Base-by-base conservation (phyloP, 139 green algal species). In the Volvox africanus region DNA sequence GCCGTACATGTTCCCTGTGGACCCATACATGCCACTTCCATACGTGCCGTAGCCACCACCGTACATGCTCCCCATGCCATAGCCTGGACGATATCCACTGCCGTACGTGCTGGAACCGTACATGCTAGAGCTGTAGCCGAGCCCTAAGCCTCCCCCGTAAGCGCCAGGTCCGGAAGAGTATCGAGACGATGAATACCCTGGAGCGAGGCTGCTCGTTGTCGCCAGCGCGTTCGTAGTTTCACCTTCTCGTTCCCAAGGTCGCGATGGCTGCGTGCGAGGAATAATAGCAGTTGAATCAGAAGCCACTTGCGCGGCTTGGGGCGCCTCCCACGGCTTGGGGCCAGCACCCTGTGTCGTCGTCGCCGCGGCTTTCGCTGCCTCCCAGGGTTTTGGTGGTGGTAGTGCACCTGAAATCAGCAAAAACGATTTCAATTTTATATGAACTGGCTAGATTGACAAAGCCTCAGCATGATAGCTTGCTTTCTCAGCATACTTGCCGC, bases 371-470 rank as follows among this genome's bases (percentile, higher is more conserved):
- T 86, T 92, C 37, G 61, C 83, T 0, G 87, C 88, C 61, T 97
- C 95, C 95, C 95, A 97, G 6, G 95, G 95, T 81, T 97, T 97
- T 35, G 95, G 92, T 9, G 95, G 92, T 0, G 89, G 76, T 20
- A 93, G 81, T 6, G 86, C 90, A 44, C 83, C 83, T 89, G 67
- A 26, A 35, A 35, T 2, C 21, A 24, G 16, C 12, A 9, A 73
- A 73, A 3, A 73, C 12, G 12, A 26, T 73, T 55, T 55, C 9
- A 14, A 55, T 14, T 55, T 55, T 55, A 55, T 9, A 62, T 61
- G 28, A 28, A 32, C 18, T 37, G 17, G n/a, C 32, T 80, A 80
- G 17, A 80, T 44, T 44, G 33, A 5, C 32, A 21, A 82, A 61
- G 61, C 26, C 28, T 61, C 32, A 24, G 30, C 78, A 67, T 84